phyloP scores from a whole-genome alignment of 2,329 filamentous ascomycete genomes.

The Thelonectria olida region DNA sequence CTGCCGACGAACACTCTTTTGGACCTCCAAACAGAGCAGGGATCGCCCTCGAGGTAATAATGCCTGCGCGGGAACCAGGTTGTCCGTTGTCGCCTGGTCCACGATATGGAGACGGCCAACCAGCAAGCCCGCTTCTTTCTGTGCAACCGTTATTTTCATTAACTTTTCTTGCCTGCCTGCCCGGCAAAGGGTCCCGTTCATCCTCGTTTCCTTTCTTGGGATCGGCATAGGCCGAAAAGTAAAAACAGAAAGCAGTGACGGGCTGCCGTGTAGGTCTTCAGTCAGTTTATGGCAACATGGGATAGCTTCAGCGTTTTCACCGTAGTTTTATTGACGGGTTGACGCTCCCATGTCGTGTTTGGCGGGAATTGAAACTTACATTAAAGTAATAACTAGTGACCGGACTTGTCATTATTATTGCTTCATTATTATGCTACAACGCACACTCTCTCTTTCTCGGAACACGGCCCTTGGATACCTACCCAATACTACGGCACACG shows the following conservation, averaged over 20 bases:
- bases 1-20: slow-evolving; percentile 12
- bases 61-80: not conserved
- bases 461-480: too few relatives aligned
- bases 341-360: not conserved
- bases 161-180: not conserved
- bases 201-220: slow-evolving; percentile 1
- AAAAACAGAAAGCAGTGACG: too few relatives aligned
- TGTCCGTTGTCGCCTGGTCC: slow-evolving; percentile 10
- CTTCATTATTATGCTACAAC: not conserved
- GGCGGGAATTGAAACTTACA: not conserved
- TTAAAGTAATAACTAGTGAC: too few relatives aligned
- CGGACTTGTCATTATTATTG: too few relatives aligned
- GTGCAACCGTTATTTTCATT: slow-evolving; percentile 7
- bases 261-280: too few relatives aligned
- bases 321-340: not conserved
- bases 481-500: too few relatives aligned
- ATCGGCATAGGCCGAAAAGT: not conserved
- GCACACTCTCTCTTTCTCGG: not conserved
- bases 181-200: not conserved
- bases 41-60: slow-evolving; percentile 4
- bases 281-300: too few relatives aligned
- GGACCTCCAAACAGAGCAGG: not conserved
- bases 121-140: not conserved
- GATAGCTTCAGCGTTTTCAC: not conserved
- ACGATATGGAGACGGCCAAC: not conserved